Percentiles rank a stretch among this genome's conserved stretches.
Conservation (phyloP, 148 eudicot species). For the Euryodendron excelsum region DNA sequence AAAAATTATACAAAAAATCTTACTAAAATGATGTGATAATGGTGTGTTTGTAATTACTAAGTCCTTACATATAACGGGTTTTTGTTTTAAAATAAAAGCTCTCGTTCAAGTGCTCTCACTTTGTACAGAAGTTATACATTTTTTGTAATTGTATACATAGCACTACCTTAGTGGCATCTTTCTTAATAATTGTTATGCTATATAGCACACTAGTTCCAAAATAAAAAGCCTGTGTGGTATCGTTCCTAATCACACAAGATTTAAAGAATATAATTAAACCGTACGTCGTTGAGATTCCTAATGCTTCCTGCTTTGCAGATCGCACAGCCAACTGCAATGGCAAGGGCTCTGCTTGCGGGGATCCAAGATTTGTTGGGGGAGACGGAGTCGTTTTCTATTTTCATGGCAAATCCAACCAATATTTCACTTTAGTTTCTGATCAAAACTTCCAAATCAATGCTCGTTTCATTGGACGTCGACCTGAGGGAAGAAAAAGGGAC, state of each 20-base stretch:
- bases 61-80: too few relatives aligned
- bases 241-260: not conserved
- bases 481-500: slow-evolving; percentile 22
- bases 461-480: slow-evolving; percentile 28
- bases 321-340: slow-evolving; percentile 20
- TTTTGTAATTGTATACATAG: too few relatives aligned
- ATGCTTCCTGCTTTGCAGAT: slow-evolving; percentile 1
- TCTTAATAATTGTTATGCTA: too few relatives aligned
- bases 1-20: too few relatives aligned
- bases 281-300: not conserved
- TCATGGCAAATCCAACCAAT: slow-evolving; percentile 25
- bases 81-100: too few relatives aligned
- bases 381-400: slow-evolving; percentile 32
- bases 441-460: slow-evolving; percentile 31
- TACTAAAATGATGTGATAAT: too few relatives aligned
- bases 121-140: too few relatives aligned
- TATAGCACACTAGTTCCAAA: too few relatives aligned
- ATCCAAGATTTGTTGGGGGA: slow-evolving; percentile 33
- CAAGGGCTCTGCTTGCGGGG: slow-evolving; percentile 22
- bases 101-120: too few relatives aligned
- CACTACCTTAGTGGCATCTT: too few relatives aligned
- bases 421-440: slow-evolving; percentile 26
- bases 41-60: too few relatives aligned
- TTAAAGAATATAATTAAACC: not conserved
- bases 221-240: too few relatives aligned